These are phyloP conservation scores for Ophiostoma australiae DNA, from an alignment of 2,329 filamentous ascomycete genomes.

Conservation along the genomic window DNA sequence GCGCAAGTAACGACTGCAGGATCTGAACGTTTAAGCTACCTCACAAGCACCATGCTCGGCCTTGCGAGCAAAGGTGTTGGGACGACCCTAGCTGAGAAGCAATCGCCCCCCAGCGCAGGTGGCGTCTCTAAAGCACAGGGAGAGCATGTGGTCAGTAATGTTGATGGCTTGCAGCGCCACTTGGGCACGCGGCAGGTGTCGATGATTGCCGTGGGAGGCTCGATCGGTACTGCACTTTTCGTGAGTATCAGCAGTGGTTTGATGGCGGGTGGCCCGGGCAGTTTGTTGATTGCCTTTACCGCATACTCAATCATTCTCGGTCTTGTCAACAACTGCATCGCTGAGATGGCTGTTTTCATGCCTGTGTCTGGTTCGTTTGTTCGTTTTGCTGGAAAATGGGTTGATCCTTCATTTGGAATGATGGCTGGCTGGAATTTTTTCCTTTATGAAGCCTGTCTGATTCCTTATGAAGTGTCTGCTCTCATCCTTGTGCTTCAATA, in stretches of 20 bases:
- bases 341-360: conserved; percentile 60
- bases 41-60: neutral
- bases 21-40: neutral
- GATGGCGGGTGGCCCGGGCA: conserved; percentile 28
- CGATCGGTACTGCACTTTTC: conserved; percentile 55
- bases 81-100: neutral
- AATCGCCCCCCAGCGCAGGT: neutral
- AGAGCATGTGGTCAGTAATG: neutral
- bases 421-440: conserved; percentile 45
- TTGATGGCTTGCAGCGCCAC: conserved; percentile 40
- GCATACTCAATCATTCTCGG: conserved; percentile 53
- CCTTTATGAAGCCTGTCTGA: conserved; percentile 39
- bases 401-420: conserved; percentile 60
- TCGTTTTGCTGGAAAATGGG: conserved; percentile 60
- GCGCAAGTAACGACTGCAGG: neutral
- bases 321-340: conserved; percentile 60
- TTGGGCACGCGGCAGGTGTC: conserved; percentile 54
- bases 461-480: conserved; percentile 41
- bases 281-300: conserved; percentile 54
- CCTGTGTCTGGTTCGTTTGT: conserved; percentile 61
- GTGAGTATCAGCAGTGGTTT: conserved; percentile 56
- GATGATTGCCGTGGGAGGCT: conserved; percentile 54
- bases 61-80: neutral
- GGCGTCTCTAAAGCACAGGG: neutral
- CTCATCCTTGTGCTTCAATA: conserved; percentile 41